A percentile compares a stretch with the other conserved stretches of the same genome.
phyloP scores from a whole-genome alignment of 768 basidiomycete species.

The Coprinopsis sp. region DNA sequence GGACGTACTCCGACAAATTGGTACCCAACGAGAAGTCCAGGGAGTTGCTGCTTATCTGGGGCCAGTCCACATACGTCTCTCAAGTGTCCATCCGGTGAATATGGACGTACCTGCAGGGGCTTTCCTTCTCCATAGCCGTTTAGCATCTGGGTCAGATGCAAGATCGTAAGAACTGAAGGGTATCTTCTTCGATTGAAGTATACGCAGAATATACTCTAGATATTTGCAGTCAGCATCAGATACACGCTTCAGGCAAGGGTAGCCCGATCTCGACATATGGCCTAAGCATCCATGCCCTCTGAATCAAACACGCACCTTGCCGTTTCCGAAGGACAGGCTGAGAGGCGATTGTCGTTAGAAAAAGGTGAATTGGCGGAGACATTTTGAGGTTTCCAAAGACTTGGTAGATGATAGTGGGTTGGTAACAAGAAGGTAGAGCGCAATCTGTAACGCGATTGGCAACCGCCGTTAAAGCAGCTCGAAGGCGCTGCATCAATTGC shows the following conservation, averaged over 20 bases:
- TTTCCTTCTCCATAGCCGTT: conserved; percentile 75
- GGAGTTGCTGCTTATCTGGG: conserved; percentile 77
- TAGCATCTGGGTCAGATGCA: conserved; percentile 79
- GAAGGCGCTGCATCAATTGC: no score
- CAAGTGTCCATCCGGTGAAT: background rate
- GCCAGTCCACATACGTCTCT: background rate
- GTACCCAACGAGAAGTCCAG: conserved; percentile 77
- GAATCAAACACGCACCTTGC: conserved; percentile 72
- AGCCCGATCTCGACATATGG: background rate
- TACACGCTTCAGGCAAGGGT: background rate
- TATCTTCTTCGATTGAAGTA: conserved; percentile 83
- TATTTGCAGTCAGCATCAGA: background rate
- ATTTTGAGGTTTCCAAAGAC: conserved; percentile 39
- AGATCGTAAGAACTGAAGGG: conserved; percentile 79
- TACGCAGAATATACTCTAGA: conserved; percentile 72
- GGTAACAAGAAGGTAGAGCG: background rate
- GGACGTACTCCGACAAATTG: conserved; percentile 69
- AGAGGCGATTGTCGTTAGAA: conserved; percentile 85
- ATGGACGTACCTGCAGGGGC: conserved; percentile 55
- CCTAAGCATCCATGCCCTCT: background rate
- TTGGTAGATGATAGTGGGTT: background rate
- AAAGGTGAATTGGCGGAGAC: conserved; percentile 79
- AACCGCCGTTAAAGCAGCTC: no score
- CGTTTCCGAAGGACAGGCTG: conserved; percentile 72
- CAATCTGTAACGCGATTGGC: background rate